These are phyloP conservation scores for Pueraria montana DNA, from an alignment of 306 rosid genomes.

Conservation along the genomic window DNA sequence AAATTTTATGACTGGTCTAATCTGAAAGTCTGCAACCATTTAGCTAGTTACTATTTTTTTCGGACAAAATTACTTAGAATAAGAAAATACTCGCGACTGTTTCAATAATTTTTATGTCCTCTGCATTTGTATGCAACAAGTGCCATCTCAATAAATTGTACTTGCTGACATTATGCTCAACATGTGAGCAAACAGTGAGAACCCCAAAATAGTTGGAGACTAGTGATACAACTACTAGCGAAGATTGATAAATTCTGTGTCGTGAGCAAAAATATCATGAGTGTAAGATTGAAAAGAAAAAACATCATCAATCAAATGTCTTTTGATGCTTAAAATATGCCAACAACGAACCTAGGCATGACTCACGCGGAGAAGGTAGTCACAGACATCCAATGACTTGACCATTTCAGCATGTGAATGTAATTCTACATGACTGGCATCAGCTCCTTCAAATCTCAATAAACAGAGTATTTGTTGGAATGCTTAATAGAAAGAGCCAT, in stretches of 20 bases:
- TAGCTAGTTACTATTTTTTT: neutral
- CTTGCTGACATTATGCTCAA: neutral
- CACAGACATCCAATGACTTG: conserved; percentile 1
- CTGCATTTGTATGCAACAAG: neutral
- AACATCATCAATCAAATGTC: neutral
- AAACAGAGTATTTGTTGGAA: neutral
- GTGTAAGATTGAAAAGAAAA: neutral
- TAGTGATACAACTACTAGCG: neutral
- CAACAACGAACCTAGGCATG: neutral
- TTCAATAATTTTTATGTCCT: conserved; percentile 4
- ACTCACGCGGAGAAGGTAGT: neutral
- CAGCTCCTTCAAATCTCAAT: conserved; percentile 23
- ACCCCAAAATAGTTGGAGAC: neutral
- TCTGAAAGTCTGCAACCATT: neutral
- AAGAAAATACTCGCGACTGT: neutral
- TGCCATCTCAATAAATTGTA: neutral
- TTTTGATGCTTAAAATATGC: neutral
- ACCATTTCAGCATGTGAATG: neutral
- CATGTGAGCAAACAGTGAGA: conserved; percentile 31
- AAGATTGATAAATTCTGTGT: neutral
- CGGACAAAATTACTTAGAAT: neutral
- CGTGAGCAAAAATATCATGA: neutral
- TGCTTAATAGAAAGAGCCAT: neutral
- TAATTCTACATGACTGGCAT: neutral
- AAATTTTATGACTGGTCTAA: neutral